Conservation (phyloP, 768 basidiomycete genomes). For the Crucibulum laeve region DNA sequence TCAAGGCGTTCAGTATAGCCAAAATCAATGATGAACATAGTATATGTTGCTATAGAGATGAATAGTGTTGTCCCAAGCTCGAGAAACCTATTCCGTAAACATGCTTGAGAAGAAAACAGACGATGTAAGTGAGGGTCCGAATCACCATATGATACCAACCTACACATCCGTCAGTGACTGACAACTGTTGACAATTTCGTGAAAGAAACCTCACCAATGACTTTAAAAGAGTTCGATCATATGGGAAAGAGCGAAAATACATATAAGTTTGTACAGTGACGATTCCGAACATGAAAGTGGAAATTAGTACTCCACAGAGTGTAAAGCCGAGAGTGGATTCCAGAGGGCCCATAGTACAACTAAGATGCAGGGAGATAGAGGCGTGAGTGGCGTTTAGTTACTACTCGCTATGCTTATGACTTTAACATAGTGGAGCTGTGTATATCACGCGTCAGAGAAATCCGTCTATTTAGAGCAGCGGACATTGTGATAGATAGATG, state of each 20-base stretch:
- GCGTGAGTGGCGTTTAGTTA: no score
- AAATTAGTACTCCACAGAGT: neutral
- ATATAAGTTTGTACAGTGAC: neutral
- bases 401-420: no score
- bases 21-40: neutral
- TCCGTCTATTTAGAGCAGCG: no score
- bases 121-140: neutral
- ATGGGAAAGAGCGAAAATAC: neutral
- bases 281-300: constrained; percentile 1
- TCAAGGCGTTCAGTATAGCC: neutral
- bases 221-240: neutral
- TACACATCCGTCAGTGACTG: no score
- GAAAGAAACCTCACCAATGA: no score
- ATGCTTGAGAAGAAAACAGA: neutral
- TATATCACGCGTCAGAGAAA: no score
- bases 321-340: neutral
- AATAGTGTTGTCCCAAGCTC: neutral
- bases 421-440: no score
- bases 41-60: neutral
- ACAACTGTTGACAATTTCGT: no score
- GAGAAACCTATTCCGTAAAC: neutral
- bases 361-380: no score
- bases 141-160: neutral
- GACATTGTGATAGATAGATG: no score
- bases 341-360: neutral